Conservation (phyloP, 805 yeast species). For the Metschnikowia aberdeeniae region DNA sequence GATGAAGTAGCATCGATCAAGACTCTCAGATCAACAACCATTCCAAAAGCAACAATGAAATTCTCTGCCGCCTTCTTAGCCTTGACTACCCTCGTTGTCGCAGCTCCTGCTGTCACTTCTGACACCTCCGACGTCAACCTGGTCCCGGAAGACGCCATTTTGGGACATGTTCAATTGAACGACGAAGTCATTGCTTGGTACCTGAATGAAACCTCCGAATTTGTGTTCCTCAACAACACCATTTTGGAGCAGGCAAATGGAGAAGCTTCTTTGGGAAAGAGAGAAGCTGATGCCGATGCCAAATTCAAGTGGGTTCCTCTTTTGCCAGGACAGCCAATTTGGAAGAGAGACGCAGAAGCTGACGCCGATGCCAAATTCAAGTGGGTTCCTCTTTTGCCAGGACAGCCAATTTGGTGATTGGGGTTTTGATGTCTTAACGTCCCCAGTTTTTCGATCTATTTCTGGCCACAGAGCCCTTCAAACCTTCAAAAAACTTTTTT, state of each 20-base stretch:
- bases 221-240: constrained; percentile 17
- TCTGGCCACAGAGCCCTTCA: neutral
- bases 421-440: neutral
- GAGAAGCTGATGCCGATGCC: constrained; percentile 16
- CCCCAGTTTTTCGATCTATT: too few relatives aligned
- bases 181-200: constrained; percentile 11
- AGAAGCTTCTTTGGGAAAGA: constrained; percentile 11
- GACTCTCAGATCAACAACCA: too few relatives aligned
- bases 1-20: too few relatives aligned
- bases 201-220: constrained; percentile 9
- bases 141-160: constrained; percentile 14
- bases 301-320: constrained; percentile 11
- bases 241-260: constrained; percentile 14
- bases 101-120: constrained; percentile 11
- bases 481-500: neutral
- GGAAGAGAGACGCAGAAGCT: constrained; percentile 11
- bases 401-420: constrained; percentile 9
- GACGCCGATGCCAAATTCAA: constrained; percentile 4
- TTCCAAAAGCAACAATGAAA: constrained; percentile 9
- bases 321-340: constrained; percentile 13
- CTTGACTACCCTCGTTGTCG: constrained; percentile 10
- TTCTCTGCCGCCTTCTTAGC: constrained; percentile 14
- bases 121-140: neutral
- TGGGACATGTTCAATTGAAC: constrained; percentile 12
- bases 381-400: constrained; percentile 2